phyloP scores from a whole-genome alignment of 2,329 filamentous ascomycete species.

The Sclerotiophoma versabilis region DNA sequence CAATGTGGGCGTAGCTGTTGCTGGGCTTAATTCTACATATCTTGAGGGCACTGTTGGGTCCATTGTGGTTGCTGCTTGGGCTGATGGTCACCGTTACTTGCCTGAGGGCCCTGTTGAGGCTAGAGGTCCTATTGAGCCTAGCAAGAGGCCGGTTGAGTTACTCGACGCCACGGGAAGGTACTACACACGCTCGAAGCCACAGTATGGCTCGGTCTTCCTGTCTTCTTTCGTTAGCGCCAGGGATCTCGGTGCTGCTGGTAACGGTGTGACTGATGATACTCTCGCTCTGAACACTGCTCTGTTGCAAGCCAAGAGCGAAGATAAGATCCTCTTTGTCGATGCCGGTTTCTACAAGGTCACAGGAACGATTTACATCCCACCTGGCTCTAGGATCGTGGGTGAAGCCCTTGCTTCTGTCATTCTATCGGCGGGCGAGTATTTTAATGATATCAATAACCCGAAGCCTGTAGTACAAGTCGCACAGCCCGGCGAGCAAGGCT shows the following conservation, averaged over 20 bases:
- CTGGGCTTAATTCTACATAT: constrained; percentile 32
- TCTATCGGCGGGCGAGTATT: constrained; percentile 71
- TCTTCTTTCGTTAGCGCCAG: constrained; percentile 66
- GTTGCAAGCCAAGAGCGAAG: constrained; percentile 64
- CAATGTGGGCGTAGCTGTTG: constrained; percentile 52
- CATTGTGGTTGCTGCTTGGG: constrained; percentile 38
- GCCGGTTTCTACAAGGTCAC: constrained; percentile 64
- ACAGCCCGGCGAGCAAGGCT: constrained; percentile 66
- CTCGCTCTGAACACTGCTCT: constrained; percentile 77
- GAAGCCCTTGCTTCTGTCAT: constrained; percentile 86
- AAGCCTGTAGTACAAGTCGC: constrained; percentile 73
- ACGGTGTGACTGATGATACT: constrained; percentile 86
- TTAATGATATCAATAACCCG: constrained; percentile 60
- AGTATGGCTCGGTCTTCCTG: constrained; percentile 57
- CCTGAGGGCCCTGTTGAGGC: constrained; percentile 52
- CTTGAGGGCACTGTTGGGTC: constrained; percentile 34
- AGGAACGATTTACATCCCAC: constrained; percentile 63
- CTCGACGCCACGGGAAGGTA: constrained; percentile 57
- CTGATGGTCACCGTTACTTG: constrained; percentile 43
- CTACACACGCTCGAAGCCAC: constrained; percentile 60
- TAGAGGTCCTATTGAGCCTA: constrained; percentile 54
- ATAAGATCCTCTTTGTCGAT: constrained; percentile 63
- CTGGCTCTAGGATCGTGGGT: constrained; percentile 80
- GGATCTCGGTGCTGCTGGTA: constrained; percentile 71
- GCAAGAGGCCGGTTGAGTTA: constrained; percentile 51